Conservation (phyloP, 2,329 filamentous ascomycete genomes). For the Pestalotiopsis sp. region DNA sequence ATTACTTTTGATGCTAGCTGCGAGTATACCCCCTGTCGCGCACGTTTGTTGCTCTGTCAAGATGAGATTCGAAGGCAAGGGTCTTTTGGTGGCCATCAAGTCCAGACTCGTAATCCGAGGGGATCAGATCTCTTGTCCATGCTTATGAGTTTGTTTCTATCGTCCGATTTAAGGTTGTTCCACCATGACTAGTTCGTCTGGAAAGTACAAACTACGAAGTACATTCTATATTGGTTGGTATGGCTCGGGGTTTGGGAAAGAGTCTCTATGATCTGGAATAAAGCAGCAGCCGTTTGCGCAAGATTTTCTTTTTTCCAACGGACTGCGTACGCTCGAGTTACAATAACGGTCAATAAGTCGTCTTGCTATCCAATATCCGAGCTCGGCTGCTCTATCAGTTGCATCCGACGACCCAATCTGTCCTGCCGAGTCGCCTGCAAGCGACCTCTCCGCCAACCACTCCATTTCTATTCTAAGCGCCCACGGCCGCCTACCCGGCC, state of each 20-base stretch:
- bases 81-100: background rate
- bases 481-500: slow-evolving; percentile 23
- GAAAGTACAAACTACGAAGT: too few species aligned
- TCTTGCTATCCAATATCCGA: background rate
- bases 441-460: slow-evolving; percentile 26
- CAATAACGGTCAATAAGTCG: too few species aligned
- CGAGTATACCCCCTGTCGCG: background rate
- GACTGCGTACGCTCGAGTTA: too few species aligned
- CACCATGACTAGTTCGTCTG: too few species aligned
- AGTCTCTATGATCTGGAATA: too few species aligned
- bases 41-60: background rate
- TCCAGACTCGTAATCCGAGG: background rate
- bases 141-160: background rate
- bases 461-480: slow-evolving; percentile 35
- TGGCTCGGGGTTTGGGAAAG: too few species aligned
- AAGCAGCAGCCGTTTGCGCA: too few species aligned
- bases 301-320: too few species aligned
- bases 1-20: background rate
- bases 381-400: background rate
- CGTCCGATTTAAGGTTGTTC: too few species aligned
- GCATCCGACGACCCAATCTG: background rate
- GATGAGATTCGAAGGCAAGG: slow-evolving; percentile 1
- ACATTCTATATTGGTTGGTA: too few species aligned
- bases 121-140: background rate
- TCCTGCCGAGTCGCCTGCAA: slow-evolving; percentile 12